A percentile compares a stretch with the other conserved stretches of the same genome.
These are phyloP conservation scores for Nakaseomyces kungkrabaensis DNA, from an alignment of 1,139 yeast genomes.

Conservation along the genomic window DNA sequence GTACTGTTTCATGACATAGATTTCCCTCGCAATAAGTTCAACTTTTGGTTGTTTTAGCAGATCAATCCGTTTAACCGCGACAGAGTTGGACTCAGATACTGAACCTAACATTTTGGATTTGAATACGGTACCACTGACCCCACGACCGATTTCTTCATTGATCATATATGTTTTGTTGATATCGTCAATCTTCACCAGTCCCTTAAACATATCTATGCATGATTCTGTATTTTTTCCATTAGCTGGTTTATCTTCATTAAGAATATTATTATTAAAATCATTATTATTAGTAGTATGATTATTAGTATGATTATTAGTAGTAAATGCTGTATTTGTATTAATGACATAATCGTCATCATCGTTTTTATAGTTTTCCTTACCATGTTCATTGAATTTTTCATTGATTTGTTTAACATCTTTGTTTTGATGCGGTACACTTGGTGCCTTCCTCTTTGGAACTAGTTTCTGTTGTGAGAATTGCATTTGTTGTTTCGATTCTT, in stretches of 20 bases:
- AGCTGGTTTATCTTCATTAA: not conserved
- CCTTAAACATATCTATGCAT: not conserved
- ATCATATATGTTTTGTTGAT: not conserved
- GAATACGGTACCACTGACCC: slow-evolving; percentile 32
- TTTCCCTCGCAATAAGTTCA: slow-evolving; percentile 89
- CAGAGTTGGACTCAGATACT: slow-evolving; percentile 22
- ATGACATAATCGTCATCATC: slow-evolving; percentile 5
- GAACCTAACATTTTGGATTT: not conserved
- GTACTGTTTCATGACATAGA: slow-evolving; percentile 88
- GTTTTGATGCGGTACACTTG: not conserved
- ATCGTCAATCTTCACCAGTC: not conserved
- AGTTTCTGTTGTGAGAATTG: not conserved
- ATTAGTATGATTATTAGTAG: not conserved
- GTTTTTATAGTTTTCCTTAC: not conserved
- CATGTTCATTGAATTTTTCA: not conserved
- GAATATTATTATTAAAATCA: not conserved
- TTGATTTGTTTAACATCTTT: not conserved
- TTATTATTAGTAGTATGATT: slow-evolving; percentile 5
- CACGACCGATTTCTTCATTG: slow-evolving; percentile 16
- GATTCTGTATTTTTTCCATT: not conserved
- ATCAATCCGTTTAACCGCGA: slow-evolving; percentile 95
- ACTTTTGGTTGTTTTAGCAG: slow-evolving; percentile 87
- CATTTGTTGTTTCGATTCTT: not conserved
- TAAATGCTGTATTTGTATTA: slow-evolving; percentile 4
- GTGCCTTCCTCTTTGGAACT: not conserved